A percentile compares a stretch with the other conserved stretches of the same genome.
Conservation (phyloP, 2,329 filamentous ascomycete species). For the Pyricularia pennisetigena region DNA sequence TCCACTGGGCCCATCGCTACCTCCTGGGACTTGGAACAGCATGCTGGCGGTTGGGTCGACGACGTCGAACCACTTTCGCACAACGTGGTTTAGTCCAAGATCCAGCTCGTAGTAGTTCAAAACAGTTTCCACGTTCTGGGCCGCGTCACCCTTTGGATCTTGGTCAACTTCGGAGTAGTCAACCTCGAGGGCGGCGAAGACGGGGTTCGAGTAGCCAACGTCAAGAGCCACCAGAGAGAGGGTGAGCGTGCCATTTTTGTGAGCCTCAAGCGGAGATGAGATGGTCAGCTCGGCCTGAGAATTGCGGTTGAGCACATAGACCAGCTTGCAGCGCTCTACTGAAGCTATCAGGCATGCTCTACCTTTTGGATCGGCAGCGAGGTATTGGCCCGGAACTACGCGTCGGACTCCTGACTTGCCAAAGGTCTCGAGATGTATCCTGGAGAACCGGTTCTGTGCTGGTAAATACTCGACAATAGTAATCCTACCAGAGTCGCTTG, state of each 20-base stretch:
- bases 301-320: constrained; percentile 96
- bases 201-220: constrained; percentile 92
- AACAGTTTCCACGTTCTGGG: constrained; percentile 74
- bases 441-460: constrained; percentile 75
- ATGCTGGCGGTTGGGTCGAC: constrained; percentile 85
- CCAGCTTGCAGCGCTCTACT: constrained; percentile 97
- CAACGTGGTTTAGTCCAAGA: constrained; percentile 91
- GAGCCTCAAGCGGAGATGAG: constrained; percentile 91
- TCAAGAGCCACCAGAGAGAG: constrained; percentile 83
- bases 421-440: constrained; percentile 92
- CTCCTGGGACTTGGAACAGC: constrained; percentile 91
- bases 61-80: constrained; percentile 89
- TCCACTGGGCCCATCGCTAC: constrained; percentile 85
- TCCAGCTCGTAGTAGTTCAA: constrained; percentile 98
- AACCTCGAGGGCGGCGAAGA: constrained; percentile 90
- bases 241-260: constrained; percentile 85
- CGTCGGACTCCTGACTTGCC: constrained; percentile 92
- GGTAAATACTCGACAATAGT: constrained; percentile 88
- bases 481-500: constrained; percentile 91
- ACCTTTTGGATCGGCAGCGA: constrained; percentile 91
- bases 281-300: constrained; percentile 92
- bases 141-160: constrained; percentile 76
- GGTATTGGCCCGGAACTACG: constrained; percentile 90
- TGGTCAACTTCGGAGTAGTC: constrained; percentile 89
- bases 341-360: constrained; percentile 90